Evolutionary conservation across 139 green algal species (phyloP).

Genomic region (Ettlia oleoabundans): DNA sequence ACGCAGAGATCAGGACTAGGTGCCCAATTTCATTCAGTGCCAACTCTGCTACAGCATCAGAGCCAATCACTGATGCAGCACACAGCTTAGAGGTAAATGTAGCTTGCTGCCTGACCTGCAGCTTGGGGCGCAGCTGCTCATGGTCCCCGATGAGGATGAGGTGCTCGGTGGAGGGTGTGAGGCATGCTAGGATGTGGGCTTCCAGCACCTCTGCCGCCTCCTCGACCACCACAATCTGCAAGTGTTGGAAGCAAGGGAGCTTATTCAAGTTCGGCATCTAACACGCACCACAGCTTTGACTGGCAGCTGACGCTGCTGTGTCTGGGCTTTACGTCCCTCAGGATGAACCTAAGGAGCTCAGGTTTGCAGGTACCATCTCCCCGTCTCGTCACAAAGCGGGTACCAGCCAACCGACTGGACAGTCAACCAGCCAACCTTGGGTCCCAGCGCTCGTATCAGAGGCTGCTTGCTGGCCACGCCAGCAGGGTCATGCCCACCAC

Average conservation of each 20-base stretch:
- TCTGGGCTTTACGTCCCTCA: no score
- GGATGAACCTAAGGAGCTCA: no score
- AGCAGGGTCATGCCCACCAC: conserved; percentile 96
- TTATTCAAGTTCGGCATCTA: background rate
- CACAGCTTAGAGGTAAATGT: background rate
- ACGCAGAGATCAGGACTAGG: conserved; percentile 88
- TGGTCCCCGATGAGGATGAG: conserved; percentile 93
- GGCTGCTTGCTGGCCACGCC: conserved; percentile 89
- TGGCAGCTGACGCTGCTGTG: no score
- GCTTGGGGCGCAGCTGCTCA: conserved; percentile 96
- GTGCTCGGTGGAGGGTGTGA: conserved; percentile 66
- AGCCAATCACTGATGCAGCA: background rate
- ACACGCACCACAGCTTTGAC: background rate
- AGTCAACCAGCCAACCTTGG: conserved; percentile 76
- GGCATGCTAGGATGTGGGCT: conserved; percentile 87
- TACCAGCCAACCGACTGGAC: background rate
- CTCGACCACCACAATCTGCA: conserved; percentile 86
- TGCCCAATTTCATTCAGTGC: conserved; percentile 35
- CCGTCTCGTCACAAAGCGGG: background rate
- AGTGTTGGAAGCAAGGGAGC: background rate
- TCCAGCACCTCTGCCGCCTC: conserved; percentile 95
- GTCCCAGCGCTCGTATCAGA: conserved; percentile 88
- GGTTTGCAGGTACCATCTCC: no score
- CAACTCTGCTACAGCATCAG: background rate
- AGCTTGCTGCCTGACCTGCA: conserved; percentile 81